Percentiles rank a stretch among this genome's conserved stretches.
Evolutionary conservation across 148 eudicot species (phyloP).

Genomic region (Cornus kousa): DNA sequence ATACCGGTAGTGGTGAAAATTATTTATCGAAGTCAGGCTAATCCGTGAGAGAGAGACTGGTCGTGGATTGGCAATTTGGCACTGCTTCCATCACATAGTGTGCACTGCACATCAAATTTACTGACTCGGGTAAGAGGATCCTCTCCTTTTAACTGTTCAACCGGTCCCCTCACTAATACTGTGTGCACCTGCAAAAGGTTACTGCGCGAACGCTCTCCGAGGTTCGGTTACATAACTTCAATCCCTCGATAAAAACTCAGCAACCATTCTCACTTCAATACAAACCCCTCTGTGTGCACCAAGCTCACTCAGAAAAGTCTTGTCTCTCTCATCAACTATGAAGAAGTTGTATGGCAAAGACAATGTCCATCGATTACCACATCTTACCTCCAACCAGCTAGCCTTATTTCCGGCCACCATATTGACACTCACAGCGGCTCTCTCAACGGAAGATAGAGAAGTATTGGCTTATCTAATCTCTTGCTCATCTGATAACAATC

Average conservation of each 20-base stretch:
- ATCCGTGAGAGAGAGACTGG: too few relatives aligned
- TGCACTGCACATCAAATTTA: neutral
- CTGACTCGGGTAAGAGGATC: too few relatives aligned
- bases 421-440: conserved; percentile 55
- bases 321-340: conserved; percentile 26
- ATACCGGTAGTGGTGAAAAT: too few relatives aligned
- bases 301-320: too few relatives aligned
- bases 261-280: neutral
- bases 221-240: neutral
- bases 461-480: conserved; percentile 75
- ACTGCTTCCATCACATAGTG: neutral
- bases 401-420: conserved; percentile 67
- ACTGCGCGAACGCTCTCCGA: neutral
- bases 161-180: too few relatives aligned
- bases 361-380: conserved; percentile 66
- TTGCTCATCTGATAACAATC: conserved; percentile 31
- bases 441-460: conserved; percentile 56
- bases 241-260: neutral
- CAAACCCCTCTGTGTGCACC: neutral
- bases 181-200: neutral
- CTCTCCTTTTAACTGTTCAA: too few relatives aligned
- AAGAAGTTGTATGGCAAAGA: conserved; percentile 66
- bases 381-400: conserved; percentile 43
- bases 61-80: too few relatives aligned
- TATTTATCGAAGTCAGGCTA: too few relatives aligned